These are phyloP conservation scores for Neoascochyta sp. DNA, from an alignment of 2,329 filamentous ascomycete species.

Conservation along the genomic window DNA sequence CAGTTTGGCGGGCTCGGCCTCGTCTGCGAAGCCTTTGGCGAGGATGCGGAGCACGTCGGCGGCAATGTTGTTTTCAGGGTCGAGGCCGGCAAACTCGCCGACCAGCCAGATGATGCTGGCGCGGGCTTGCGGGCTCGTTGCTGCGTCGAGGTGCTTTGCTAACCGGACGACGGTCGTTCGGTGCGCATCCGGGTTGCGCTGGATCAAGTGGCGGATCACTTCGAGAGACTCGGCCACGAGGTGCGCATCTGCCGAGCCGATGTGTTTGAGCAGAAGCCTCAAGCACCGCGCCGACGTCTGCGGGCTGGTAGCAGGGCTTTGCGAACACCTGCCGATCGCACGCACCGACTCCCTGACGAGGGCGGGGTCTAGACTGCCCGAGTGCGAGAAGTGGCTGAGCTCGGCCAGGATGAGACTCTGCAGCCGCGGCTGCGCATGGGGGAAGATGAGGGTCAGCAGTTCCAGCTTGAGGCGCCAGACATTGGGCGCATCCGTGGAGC, in stretches of 20 bases:
- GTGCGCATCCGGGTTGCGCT: constrained; percentile 79
- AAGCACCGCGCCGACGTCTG: constrained; percentile 68
- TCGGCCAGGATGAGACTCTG: constrained; percentile 89
- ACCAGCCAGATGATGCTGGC: constrained; percentile 98
- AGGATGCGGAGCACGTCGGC: constrained; percentile 88
- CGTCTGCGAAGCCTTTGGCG: constrained; percentile 76
- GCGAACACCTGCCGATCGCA: constrained; percentile 90
- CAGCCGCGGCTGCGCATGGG: constrained; percentile 67
- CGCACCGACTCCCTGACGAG: constrained; percentile 86
- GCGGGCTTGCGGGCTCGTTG: constrained; percentile 80
- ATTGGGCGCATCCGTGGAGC: constrained; percentile 70
- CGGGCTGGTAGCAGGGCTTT: constrained; percentile 47
- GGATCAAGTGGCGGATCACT: constrained; percentile 91
- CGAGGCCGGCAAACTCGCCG: constrained; percentile 81
- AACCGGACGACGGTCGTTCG: constrained; percentile 80
- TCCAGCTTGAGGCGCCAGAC: constrained; percentile 93
- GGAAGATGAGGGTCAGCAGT: constrained; percentile 84
- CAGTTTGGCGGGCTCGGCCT: constrained; percentile 80
- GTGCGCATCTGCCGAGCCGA: constrained; percentile 81
- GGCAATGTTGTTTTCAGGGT: constrained; percentile 82
- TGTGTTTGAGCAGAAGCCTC: constrained; percentile 76
- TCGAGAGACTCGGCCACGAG: constrained; percentile 90
- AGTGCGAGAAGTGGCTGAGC: constrained; percentile 94
- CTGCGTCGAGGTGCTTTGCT: constrained; percentile 85
- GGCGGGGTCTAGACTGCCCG: constrained; percentile 68